Conservation (phyloP, 257 asterid genomes). For the Eustoma russellianum region DNA sequence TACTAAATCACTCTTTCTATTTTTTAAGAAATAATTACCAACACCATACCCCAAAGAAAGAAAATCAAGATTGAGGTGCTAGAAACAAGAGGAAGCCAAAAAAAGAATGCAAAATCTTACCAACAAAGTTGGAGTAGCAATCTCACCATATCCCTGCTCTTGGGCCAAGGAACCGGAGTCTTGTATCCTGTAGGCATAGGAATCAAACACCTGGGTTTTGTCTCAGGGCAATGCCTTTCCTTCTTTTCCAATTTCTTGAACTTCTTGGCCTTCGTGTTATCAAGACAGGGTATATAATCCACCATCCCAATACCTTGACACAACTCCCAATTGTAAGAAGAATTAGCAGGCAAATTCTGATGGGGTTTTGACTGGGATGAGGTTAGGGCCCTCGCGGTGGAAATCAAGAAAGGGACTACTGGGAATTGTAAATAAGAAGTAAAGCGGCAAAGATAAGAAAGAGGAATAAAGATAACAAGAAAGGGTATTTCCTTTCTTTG, state of each 20-base stretch:
- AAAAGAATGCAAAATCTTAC: conserved; percentile 30
- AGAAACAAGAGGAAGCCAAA: too few species aligned
- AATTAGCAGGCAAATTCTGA: too few species aligned
- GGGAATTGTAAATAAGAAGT: conserved; percentile 47
- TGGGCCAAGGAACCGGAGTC: conserved; percentile 80
- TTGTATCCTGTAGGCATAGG: conserved; percentile 68
- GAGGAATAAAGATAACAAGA: conserved; percentile 52
- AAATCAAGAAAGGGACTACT: conserved; percentile 30
- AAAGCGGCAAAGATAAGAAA: conserved; percentile 47
- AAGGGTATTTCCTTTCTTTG: conserved; percentile 62
- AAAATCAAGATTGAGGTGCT: neutral
- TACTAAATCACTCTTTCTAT: neutral
- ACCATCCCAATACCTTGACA: conserved; percentile 46
- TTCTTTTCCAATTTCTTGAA: conserved; percentile 60
- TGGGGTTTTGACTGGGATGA: conserved; percentile 4
- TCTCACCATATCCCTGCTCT: conserved; percentile 98
- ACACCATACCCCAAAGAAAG: neutral
- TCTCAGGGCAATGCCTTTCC: conserved; percentile 85
- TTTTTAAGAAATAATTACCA: neutral
- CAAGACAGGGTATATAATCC: conserved; percentile 87
- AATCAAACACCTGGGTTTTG: conserved; percentile 57
- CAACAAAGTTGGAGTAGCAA: conserved; percentile 41
- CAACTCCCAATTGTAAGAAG: conserved; percentile 41
- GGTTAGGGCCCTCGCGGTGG: conserved; percentile 30
- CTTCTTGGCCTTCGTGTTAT: conserved; percentile 49